Base-by-base conservation (phyloP, 2,329 filamentous ascomycete genomes). In the Coniochaeta ligniaria region DNA sequence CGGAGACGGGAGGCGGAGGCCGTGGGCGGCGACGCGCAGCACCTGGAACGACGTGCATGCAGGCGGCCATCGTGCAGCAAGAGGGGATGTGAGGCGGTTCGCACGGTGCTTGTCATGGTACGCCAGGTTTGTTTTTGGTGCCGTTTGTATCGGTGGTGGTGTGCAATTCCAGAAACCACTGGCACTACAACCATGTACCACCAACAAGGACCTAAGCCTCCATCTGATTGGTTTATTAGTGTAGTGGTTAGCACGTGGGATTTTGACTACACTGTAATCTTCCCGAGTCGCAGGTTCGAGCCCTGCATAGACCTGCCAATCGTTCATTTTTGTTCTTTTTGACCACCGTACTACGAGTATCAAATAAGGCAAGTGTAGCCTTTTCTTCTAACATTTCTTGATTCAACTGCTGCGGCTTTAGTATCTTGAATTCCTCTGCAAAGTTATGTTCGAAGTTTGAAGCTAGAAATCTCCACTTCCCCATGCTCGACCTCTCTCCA, bases 241-340 rank as follows among this genome's bases (percentile, higher is more conserved):
- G 54, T 57, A 57, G 54, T 38, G 54, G 54, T 57, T 57, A 57
- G 54, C 54, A 57, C 54, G 35, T 36, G 54, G 54, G 54, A 57
- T 57, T 57, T 57, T 57, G 54, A 57, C 28, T 14, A 24, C 14
- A 57, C n/a, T 3, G 4, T 3, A n/a, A 38, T 57, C 54, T 57
- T 57, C 54, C 54, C n/a, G 54, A 57, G 54, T 57, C 54, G 54
- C 54, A 57, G 54, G 54, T 57, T 57, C 54, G 54, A 57, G 54
- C 54, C 54, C 54, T 57, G 54, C 54, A 57, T 57, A 57, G 26
- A 22, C 54, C 54, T 57, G 28, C 54, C 54, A 38, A 38, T 41
- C 31, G n/a, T 26, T 35, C n/a, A 3, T 38, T 57, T 36, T 36
- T 57, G 17, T 11, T 26, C 38, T 20, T 47, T 47, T 47, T 45